Percentiles rank a stretch among this genome's conserved stretches.
phyloP scores from a whole-genome alignment of 768 basidiomycete genomes.

The Podaxis sp. region DNA sequence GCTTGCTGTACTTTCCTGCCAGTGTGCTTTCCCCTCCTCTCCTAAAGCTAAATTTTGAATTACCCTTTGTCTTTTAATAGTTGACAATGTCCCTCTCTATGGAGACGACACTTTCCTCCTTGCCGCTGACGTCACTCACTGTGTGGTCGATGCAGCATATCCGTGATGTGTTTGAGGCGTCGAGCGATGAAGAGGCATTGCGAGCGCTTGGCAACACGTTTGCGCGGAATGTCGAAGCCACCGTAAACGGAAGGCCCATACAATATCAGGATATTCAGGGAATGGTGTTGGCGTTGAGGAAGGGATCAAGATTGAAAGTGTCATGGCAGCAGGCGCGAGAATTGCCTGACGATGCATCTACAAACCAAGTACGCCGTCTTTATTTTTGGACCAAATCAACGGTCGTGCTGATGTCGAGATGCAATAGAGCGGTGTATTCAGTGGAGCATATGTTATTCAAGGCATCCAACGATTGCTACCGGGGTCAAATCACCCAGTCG shows the following conservation, averaged over 20 bases:
- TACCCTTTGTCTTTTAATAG: not conserved
- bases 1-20: not conserved
- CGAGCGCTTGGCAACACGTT: slow-evolving; percentile 12
- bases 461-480: slow-evolving; percentile 10
- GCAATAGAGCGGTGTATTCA: slow-evolving; percentile 7
- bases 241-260: slow-evolving; percentile 12
- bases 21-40: not conserved
- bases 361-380: slow-evolving; percentile 6
- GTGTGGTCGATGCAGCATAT: slow-evolving; percentile 16
- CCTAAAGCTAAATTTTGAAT: not conserved
- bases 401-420: not conserved
- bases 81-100: not conserved
- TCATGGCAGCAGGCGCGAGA: slow-evolving; percentile 12
- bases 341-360: slow-evolving; percentile 1
- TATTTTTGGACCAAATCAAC: not conserved
- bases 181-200: slow-evolving; percentile 13
- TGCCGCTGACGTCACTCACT: slow-evolving; percentile 12
- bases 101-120: slow-evolving; percentile 6
- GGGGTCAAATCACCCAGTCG: slow-evolving; percentile 1
- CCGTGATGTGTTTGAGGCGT: slow-evolving; percentile 14
- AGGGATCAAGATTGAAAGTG: slow-evolving; percentile 6
- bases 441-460: slow-evolving; percentile 7
- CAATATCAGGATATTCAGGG: slow-evolving; percentile 8
- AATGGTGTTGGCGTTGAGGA: slow-evolving; percentile 14
- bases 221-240: slow-evolving; percentile 11